Base-by-base conservation (phyloP, 2,329 filamentous ascomycete species). In the Ceratocystis huliohia region DNA sequence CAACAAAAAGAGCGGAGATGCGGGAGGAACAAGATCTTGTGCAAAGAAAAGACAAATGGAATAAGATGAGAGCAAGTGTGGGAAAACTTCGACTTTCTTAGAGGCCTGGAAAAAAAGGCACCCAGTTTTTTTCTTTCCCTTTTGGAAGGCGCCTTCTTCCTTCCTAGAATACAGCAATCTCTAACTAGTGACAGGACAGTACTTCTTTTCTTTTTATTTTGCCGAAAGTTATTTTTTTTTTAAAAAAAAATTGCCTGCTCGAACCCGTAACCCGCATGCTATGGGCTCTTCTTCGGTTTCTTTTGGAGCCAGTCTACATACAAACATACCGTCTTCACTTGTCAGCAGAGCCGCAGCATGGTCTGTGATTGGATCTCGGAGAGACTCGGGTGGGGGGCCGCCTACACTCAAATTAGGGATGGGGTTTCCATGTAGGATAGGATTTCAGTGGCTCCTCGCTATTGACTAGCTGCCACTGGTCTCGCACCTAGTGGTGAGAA, bases 31-130 rank as follows among this genome's bases (percentile, higher is more conserved):
- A 72, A 71, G 56, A 33, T 30, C 5, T 59, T 59, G 37, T 41
- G 56, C 69, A 72, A 74, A 74, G 74, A 71, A 68, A 7, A 64
- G 63, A 65, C 59, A 62, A 48, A 8, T 37, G 61, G 65, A 62
- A 63, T 37, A 65, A 57, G 50, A 63, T 15, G 30, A 70, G 67
- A 64, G 63, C 63, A 69, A 64, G 41, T 65, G 63, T 56, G 61
- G 53, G 53, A 61, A 65, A 65, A 65, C 48, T 61, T 61, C 53
- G 46, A 22, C 41, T 57, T 66, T 57, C 17, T 17, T 20, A 20
- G 63, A 44, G 37, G 63, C 66, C 57, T 63, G 66, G 63, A 61
- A 57, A 62, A 63, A 65, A 61, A 61, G 64, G 64, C 64, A 65
- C 53, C 64, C 33, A 64, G 33, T 45, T 50, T 63, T 66, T 45